Percentiles rank a stretch among this genome's conserved stretches.
These are phyloP conservation scores for Gautieria morchelliformis DNA, from an alignment of 768 basidiomycete species.

Conservation along the genomic window DNA sequence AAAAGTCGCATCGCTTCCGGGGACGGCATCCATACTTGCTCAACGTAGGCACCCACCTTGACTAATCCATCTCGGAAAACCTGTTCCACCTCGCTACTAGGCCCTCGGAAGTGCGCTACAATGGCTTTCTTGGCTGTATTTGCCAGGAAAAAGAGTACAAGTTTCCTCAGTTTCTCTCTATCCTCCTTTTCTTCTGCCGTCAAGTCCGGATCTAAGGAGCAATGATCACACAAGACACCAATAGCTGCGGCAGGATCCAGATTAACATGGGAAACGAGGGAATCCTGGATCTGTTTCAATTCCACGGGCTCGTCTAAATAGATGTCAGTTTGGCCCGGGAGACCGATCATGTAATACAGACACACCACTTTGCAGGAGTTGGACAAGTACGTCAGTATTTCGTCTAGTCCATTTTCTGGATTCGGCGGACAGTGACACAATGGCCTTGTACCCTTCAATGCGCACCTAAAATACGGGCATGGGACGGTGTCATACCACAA, in stretches of 20 bases:
- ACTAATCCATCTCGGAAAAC: conserved; percentile 38
- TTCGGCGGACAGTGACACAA: conserved; percentile 39
- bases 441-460: conserved; percentile 56
- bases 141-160: conserved; percentile 53
- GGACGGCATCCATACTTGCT: background rate
- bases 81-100: conserved; percentile 37
- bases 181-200: conserved; percentile 47
- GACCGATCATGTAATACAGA: conserved; percentile 5
- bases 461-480: conserved; percentile 38
- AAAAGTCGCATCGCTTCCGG: background rate
- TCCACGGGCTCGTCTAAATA: conserved; percentile 54
- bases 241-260: conserved; percentile 53
- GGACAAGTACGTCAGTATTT: conserved; percentile 69
- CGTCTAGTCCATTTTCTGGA: conserved; percentile 54
- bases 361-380: conserved; percentile 66
- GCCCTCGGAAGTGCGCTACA: conserved; percentile 30
- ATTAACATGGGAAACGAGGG: conserved; percentile 52
- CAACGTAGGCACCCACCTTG: conserved; percentile 28
- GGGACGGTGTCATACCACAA: background rate
- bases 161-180: conserved; percentile 44
- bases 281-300: conserved; percentile 48
- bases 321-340: background rate
- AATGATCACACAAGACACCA: conserved; percentile 60
- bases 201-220: conserved; percentile 7
- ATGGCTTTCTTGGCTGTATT: conserved; percentile 36